Percentiles rank a stretch among this genome's conserved stretches.
These are phyloP conservation scores for Ogataea thermomethanolica DNA, from an alignment of 805 yeast genomes.

Conservation along the genomic window DNA sequence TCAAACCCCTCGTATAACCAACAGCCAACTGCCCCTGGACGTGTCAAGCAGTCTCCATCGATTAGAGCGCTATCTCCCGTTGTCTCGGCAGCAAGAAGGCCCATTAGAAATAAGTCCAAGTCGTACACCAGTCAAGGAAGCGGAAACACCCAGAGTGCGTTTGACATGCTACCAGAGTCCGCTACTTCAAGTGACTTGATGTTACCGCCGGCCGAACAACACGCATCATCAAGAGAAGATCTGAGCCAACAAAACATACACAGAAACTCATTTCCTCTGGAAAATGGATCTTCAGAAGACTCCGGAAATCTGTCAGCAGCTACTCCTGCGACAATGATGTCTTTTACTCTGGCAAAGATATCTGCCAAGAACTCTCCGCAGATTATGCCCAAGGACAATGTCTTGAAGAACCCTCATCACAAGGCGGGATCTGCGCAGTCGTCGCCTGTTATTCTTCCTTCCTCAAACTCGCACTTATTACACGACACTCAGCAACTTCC, in stretches of 20 bases:
- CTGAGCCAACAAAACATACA: not conserved
- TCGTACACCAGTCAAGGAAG: not conserved
- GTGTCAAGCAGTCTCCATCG: slow-evolving; percentile 37
- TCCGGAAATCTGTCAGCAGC: slow-evolving; percentile 20
- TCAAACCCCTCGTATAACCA: slow-evolving; percentile 18
- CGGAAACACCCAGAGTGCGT: slow-evolving; percentile 9
- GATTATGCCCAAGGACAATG: slow-evolving; percentile 25
- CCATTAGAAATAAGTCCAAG: slow-evolving; percentile 12
- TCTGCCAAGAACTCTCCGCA: slow-evolving; percentile 20
- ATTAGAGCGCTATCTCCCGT: slow-evolving; percentile 26
- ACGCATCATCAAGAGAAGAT: slow-evolving; percentile 7
- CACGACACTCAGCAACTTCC: slow-evolving; percentile 14
- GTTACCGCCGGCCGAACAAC: slow-evolving; percentile 26
- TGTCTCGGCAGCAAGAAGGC: slow-evolving; percentile 7
- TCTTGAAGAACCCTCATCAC: slow-evolving; percentile 32
- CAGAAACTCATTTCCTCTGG: not conserved
- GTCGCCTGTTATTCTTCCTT: slow-evolving; percentile 37
- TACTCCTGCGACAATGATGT: slow-evolving; percentile 34
- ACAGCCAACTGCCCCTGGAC: slow-evolving; percentile 5
- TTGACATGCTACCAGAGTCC: slow-evolving; percentile 34
- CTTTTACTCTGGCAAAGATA: slow-evolving; percentile 20
- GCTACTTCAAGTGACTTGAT: slow-evolving; percentile 25
- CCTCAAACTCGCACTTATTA: slow-evolving; percentile 22
- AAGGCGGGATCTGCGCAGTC: slow-evolving; percentile 30
- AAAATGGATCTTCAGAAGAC: not conserved